Percentiles rank a stretch among this genome's conserved stretches.
These are phyloP conservation scores for Sequoia sempervirens DNA, from an alignment of 75 land plant species.

Conservation along the genomic window DNA sequence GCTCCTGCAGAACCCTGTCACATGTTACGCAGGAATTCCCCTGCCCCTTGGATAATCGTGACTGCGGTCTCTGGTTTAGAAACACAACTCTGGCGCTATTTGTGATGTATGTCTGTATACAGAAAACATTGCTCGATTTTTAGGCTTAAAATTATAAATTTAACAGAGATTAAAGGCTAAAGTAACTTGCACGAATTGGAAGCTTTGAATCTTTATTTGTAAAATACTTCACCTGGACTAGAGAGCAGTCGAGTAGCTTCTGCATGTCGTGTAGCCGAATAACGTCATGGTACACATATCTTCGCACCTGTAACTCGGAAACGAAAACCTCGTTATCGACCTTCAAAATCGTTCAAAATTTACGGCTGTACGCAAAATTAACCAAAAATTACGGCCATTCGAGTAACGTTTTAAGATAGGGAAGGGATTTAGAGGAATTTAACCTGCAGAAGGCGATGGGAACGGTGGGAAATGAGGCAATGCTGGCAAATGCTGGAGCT, in stretches of 20 bases:
- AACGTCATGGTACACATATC: slow-evolving; percentile 97
- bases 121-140: neutral
- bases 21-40: slow-evolving; percentile 58
- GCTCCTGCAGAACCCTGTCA: slow-evolving; percentile 55
- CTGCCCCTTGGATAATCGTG: slow-evolving; percentile 34
- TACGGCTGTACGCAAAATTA: neutral
- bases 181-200: neutral
- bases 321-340: neutral
- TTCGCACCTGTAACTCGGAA: slow-evolving; percentile 41
- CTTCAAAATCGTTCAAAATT: neutral
- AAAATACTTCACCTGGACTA: slow-evolving; percentile 56
- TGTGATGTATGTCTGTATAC: slow-evolving; percentile 49
- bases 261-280: slow-evolving; percentile 85
- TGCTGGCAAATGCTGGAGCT: slow-evolving; percentile 55
- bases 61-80: slow-evolving; percentile 56
- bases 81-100: slow-evolving; percentile 77
- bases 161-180: neutral
- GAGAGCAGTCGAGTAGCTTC: slow-evolving; percentile 79
- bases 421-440: neutral
- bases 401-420: neutral
- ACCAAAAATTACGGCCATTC: neutral
- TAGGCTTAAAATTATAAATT: neutral
- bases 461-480: slow-evolving; percentile 38
- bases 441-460: slow-evolving; percentile 66
- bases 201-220: neutral